phyloP scores from a whole-genome alignment of 176 grass and related monocot species.

The Oryza punctata region DNA sequence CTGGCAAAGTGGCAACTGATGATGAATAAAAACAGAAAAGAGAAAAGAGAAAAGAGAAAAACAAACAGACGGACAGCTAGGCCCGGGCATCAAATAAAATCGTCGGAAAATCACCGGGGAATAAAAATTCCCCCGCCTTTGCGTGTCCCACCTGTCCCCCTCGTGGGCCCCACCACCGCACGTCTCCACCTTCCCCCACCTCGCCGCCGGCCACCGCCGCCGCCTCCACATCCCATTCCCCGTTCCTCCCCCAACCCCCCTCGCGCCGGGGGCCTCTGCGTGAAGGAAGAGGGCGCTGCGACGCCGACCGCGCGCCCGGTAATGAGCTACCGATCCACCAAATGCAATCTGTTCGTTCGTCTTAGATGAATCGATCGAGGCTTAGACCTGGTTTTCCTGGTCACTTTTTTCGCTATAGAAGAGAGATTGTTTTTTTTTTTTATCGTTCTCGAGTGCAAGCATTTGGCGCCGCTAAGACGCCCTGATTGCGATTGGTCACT shows the following conservation, averaged over 20 bases:
- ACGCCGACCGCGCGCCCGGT: slow-evolving; percentile 29
- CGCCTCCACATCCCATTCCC: background rate
- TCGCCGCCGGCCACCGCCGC: slow-evolving; percentile 38
- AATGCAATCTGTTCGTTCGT: background rate
- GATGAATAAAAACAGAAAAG: background rate
- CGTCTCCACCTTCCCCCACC: slow-evolving; percentile 27
- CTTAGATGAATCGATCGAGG: background rate
- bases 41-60: background rate
- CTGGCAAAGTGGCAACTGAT: background rate
- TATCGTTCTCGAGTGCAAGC: background rate
- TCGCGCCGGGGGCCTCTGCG: background rate
- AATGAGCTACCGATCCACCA: background rate
- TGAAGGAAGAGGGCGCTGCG: slow-evolving; percentile 22
- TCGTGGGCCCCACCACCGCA: slow-evolving; percentile 45
- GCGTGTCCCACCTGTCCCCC: slow-evolving; percentile 47
- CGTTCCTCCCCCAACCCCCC: background rate
- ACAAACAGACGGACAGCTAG: slow-evolving; percentile 36
- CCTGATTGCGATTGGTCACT: slow-evolving; percentile 9
- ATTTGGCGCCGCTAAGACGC: slow-evolving; percentile 30
- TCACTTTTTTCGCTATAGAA: background rate
- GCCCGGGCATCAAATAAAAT: slow-evolving; percentile 32
- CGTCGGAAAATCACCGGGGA: slow-evolving; percentile 10
- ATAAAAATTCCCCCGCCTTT: slow-evolving; percentile 12
- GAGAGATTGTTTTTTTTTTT: background rate
- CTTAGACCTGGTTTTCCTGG: background rate